Evolutionary conservation across 768 basidiomycete species (phyloP), one percentile per base, ranked within the genome.

Genomic region (Suillus plorans): DNA sequence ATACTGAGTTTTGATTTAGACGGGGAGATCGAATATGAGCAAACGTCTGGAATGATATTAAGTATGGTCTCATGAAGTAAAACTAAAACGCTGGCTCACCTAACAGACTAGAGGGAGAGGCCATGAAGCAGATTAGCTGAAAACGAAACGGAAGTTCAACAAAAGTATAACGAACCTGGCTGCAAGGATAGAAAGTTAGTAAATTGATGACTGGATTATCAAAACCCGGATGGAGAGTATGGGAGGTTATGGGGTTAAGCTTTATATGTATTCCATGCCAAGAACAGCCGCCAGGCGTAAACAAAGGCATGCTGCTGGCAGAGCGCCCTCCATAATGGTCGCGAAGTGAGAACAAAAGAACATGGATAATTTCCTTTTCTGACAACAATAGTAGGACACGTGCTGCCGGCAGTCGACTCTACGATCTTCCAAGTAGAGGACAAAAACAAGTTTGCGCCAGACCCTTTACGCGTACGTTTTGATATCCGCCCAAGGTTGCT

Each of bases 281-380:
- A 50, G 49, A 50, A 50, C 49, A 60, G 59, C 10, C 61, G 39
- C 39, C 39, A 53, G 60, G 52, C 28, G 55, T 44, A 66, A 68
- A 60, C 59, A 62, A 68, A 65, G 53, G 62, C 64, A 68, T 61
- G 71, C 45, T 68, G 75, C 65, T 41, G 55, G 52, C 25, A 25
- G 49, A 64, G 42, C 57, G 49, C 41, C 22, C 45, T 37, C 28
- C 55, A 65, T 61, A 62, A 66, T 65, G 49, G 56, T 77, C 74
- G 76, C 71, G 68, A 75, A 62, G 76, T 65, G 57, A 77, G 73
- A 77, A 77, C 76, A 77, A 76, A 76, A 73, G 58, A 67, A 69
- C 56, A 65, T 49, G 62, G 41, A 49, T 49, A 63, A 60, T 42
- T 73, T 62, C 76, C 75, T 61, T 68, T 72, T 73, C 37, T 18